Conservation (phyloP, 1,139 yeast genomes). For the Lodderomyces parapsilosis region DNA sequence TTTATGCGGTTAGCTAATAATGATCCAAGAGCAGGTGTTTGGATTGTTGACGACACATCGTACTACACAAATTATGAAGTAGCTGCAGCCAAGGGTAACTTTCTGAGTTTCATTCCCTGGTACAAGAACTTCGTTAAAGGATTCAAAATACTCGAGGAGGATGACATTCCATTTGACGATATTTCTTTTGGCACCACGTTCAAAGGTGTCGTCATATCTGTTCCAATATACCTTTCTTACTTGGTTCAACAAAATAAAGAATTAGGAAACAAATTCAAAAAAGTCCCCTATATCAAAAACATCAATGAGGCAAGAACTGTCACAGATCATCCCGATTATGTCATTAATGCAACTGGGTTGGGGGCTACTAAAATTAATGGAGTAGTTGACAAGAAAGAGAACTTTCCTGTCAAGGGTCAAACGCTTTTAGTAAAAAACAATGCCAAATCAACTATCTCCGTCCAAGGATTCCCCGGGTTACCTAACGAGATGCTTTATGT, state of each 20-base stretch:
- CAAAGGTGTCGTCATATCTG: slow-evolving; percentile 50
- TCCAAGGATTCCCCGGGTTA: slow-evolving; percentile 30
- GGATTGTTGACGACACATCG: slow-evolving; percentile 27
- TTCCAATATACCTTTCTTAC: slow-evolving; percentile 49
- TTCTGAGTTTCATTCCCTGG: slow-evolving; percentile 41
- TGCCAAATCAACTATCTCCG: slow-evolving; percentile 25
- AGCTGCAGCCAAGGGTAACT: slow-evolving; percentile 9
- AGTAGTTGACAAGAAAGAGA: slow-evolving; percentile 26
- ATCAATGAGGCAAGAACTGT: slow-evolving; percentile 27
- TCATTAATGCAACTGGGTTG: slow-evolving; percentile 48
- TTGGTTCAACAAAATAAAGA: slow-evolving; percentile 37
- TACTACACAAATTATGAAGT: slow-evolving; percentile 26
- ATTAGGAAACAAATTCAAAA: slow-evolving; percentile 34
- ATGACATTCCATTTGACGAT: slow-evolving; percentile 33
- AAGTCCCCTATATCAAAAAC: slow-evolving; percentile 25
- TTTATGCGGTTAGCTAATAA: slow-evolving; percentile 37
- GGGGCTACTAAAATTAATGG: slow-evolving; percentile 33
- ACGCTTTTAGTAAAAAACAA: slow-evolving; percentile 39
- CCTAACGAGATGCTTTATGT: slow-evolving; percentile 43
- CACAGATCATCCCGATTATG: slow-evolving; percentile 33
- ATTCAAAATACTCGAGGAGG: slow-evolving; percentile 23
- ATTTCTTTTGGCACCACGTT: slow-evolving; percentile 39
- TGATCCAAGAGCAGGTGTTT: slow-evolving; percentile 49
- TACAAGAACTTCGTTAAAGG: slow-evolving; percentile 38
- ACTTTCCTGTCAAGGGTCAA: slow-evolving; percentile 39